Percentiles rank a stretch among this genome's conserved stretches.
phyloP scores from a whole-genome alignment of 179 eudicot species.

The Spinacia oleracea region DNA sequence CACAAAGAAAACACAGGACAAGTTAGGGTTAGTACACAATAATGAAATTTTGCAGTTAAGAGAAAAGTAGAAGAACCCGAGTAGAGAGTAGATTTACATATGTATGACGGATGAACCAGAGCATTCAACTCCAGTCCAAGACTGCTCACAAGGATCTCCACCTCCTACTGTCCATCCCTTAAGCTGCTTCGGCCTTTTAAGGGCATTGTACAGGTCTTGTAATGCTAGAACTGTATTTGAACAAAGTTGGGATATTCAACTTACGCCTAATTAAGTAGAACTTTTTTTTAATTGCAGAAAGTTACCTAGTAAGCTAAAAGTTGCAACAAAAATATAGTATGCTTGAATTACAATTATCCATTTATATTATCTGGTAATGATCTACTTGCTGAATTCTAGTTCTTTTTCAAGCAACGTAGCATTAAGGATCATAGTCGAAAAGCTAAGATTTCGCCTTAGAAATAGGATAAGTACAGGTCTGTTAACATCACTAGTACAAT shows the following conservation, averaged over 20 bases:
- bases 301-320: neutral
- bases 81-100: conserved; percentile 44
- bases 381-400: no score
- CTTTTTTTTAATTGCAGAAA: neutral
- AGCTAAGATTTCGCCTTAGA: no score
- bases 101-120: conserved; percentile 61
- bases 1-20: neutral
- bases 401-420: no score
- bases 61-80: neutral
- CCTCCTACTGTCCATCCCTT: conserved; percentile 64
- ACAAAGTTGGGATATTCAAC: neutral
- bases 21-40: neutral
- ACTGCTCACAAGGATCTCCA: conserved; percentile 78
- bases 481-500: no score
- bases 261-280: neutral
- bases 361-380: neutral
- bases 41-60: neutral
- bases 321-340: neutral
- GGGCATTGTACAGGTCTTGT: conserved; percentile 64
- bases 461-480: no score
- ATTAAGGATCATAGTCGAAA: no score
- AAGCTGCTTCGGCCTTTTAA: conserved; percentile 60
- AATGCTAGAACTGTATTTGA: conserved; percentile 59
- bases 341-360: neutral
- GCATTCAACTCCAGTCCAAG: conserved; percentile 82